These are phyloP conservation scores for Trametes polyzona DNA, from an alignment of 1,284 basidiomycete species.

Conservation along the genomic window DNA sequence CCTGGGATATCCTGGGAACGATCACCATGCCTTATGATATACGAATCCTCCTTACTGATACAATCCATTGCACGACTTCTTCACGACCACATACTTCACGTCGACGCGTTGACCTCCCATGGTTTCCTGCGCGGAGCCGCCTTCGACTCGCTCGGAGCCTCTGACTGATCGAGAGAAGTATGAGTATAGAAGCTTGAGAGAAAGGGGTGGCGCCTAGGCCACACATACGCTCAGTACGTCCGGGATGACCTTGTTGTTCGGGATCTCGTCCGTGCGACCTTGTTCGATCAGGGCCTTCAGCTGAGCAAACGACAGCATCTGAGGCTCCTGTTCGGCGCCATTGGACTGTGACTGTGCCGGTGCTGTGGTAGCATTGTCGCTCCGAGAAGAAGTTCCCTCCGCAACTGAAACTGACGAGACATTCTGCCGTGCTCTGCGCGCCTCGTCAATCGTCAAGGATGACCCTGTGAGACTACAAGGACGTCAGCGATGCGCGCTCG, in stretches of 20 bases:
- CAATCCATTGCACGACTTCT: neutral
- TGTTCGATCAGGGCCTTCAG: slow-evolving; percentile 71
- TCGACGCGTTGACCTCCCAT: slow-evolving; percentile 48
- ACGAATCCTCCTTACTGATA: neutral
- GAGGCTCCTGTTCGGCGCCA: slow-evolving; percentile 37
- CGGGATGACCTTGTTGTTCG: slow-evolving; percentile 74
- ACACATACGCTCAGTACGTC: slow-evolving; percentile 65
- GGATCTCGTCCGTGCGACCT: slow-evolving; percentile 71
- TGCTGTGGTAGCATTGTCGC: neutral
- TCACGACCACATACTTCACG: neutral
- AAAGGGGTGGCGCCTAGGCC: no score
- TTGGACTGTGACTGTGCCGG: neutral
- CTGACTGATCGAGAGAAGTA: slow-evolving; percentile 41
- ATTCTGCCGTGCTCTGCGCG: slow-evolving; percentile 5
- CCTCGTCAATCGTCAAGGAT: slow-evolving; percentile 32
- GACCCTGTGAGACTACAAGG: slow-evolving; percentile 25
- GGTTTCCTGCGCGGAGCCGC: slow-evolving; percentile 58
- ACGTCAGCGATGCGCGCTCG: neutral
- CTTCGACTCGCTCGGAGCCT: slow-evolving; percentile 56
- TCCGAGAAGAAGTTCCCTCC: no score
- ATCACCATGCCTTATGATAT: no score
- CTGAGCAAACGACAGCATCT: slow-evolving; percentile 63
- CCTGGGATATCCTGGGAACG: no score
- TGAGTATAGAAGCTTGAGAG: neutral
- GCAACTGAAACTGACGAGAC: no score